Base-by-base conservation (phyloP, 108 stramenopile genomes). In the Pseudonitzschia delicatissima region DNA sequence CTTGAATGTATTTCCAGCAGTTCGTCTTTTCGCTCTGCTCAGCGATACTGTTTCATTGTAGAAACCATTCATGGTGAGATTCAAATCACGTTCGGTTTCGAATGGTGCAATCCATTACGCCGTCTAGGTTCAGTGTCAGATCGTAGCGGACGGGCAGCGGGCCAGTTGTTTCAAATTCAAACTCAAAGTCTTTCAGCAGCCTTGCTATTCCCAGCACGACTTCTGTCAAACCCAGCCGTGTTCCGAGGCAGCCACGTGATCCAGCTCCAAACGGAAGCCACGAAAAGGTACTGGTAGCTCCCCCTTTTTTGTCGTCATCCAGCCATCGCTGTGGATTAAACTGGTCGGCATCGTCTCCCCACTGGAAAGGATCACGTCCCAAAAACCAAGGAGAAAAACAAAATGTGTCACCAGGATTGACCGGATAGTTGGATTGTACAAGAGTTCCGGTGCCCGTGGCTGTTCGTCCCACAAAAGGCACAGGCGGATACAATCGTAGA, bases 291-390 rank as follows among this genome's bases (percentile, higher is more conserved):
- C 27, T 40, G 0, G 12, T 26, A 15, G 68, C 68, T 12, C 68
- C 68, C 17, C 68, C 68, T 15, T 47, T 59, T 1, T 57, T 11
- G 2, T 13, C 8, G 18, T 59, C 57, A 42, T 69, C 68, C 32
- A 69, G n/a, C 68, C 68, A 69, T n/a, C 68, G 31, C 45, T 55
- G 59, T 20, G 68, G 68, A 47, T 61, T 40, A 33, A 69, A 69
- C 15, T 59, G 11, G 48, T 5, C 11, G 6, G 68, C 40, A 45
- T 18, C 37, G 0, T 58, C 68, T n/a, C n/a, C n/a, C 68, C 68
- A 69, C 9, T 15, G n/a, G 17, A 21, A 7, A 6, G 31, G 68
- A 45, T 69, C 59, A 28, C 68, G 48, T 4, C 68, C 68, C 39
- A 69, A 45, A 31, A 42, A 59, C 58, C 59, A 69, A 0, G 68